Base-by-base conservation (phyloP, 129 eudicot species). In the Flaveria trinervia region DNA sequence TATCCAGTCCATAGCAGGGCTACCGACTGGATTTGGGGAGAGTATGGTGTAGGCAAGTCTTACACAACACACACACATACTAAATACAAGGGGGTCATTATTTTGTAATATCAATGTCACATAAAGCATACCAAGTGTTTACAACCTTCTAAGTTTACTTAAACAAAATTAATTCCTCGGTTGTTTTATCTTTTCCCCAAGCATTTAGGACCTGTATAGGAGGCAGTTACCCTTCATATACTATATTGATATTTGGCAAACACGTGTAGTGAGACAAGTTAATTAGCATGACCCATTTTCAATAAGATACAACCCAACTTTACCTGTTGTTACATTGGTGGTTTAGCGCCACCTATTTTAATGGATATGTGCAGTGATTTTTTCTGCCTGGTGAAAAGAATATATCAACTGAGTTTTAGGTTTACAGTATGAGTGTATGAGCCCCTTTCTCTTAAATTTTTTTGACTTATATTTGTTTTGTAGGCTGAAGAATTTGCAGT, bases 391-490 rank as follows among this genome's bases (percentile, higher is more conserved):
- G 36, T 30, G 12, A 30, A 3, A 30, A 30, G 3, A 3, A 30
- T 0, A 30, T 30, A 30, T 30, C 36, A 30, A 30, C 36, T 30
- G 36, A 30, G 36, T 3, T 30, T 4, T 30, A 30, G 3, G 36
- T 30, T 30, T 30, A 28, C 30, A 28, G 3, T 28, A 28, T 28
- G 30, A 28, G 30, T 30, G 36, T 30, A 17, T 52, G 17, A 17
- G 14, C 61, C 13, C 1, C 3, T 30, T 30, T 30, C 36, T 30
- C 36, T 30, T 30, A 3, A 5, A 30, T 30, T 30, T 3, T 3
- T 61, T 5, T 71, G 28, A 79, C 18, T 17, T 65, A 44, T 45
- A 13, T 65, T 73, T 80, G 69, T 43, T 73, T 65, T 55, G 70
- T 80, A 80, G 83, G 74, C 39, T 20, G 56, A 18, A 22, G 49